phyloP scores from a whole-genome alignment of 768 basidiomycete genomes.

The Glaciozyma antarctica region DNA sequence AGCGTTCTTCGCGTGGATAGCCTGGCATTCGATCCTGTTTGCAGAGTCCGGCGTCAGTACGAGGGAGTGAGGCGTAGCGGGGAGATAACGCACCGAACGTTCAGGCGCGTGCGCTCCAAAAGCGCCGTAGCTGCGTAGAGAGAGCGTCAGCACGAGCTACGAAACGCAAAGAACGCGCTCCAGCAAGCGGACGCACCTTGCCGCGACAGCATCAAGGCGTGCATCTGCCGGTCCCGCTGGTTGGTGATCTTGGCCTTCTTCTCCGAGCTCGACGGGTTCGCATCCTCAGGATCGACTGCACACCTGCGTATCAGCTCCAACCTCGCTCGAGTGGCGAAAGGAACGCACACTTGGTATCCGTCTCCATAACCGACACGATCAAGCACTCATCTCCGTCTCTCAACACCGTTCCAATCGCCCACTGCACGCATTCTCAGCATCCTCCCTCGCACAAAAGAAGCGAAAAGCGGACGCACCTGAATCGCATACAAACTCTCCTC shows the following conservation, averaged over 20 bases:
- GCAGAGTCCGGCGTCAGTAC: constrained; percentile 35
- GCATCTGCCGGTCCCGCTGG: constrained; percentile 64
- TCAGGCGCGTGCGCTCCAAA: constrained; percentile 77
- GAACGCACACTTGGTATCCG: constrained; percentile 69
- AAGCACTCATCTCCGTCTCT: constrained; percentile 85
- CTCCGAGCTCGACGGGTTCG: constrained; percentile 37
- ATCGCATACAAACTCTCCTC: constrained; percentile 91
- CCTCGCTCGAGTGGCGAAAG: not conserved
- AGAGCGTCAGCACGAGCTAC: not conserved
- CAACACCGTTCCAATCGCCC: constrained; percentile 74
- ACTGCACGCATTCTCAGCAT: not conserved
- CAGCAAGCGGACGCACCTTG: constrained; percentile 42
- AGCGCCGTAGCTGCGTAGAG: constrained; percentile 56
- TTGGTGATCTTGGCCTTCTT: constrained; percentile 60
- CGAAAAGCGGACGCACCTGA: constrained; percentile 58
- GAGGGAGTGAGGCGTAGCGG: constrained; percentile 55
- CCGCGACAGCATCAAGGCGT: constrained; percentile 68
- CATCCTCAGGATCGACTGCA: constrained; percentile 32
- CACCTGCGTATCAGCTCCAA: not conserved
- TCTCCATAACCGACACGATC: constrained; percentile 83
- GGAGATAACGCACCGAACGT: constrained; percentile 53
- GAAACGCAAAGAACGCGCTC: not conserved
- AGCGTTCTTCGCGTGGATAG: constrained; percentile 27
- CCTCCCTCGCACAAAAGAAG: constrained; percentile 11
- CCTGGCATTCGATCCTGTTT: not conserved